Conservation (phyloP, 495 filamentous ascomycete genomes). For the Aspergillus nanangensis region DNA sequence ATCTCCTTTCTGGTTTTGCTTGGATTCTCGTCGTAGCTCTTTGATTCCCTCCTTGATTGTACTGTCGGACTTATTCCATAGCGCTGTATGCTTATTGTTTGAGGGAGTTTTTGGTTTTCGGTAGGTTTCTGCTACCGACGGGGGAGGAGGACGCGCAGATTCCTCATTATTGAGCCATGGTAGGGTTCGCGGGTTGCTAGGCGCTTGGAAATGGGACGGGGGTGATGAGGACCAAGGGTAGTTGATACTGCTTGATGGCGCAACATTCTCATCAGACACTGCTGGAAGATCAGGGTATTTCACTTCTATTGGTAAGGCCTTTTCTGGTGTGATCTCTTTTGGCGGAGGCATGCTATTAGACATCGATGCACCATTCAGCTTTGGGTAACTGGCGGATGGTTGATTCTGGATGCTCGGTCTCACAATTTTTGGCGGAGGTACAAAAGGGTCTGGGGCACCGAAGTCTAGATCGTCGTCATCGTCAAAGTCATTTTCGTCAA, state of each 20-base stretch:
- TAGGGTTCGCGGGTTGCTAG: slow-evolving; percentile 48
- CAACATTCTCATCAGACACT: slow-evolving; percentile 24
- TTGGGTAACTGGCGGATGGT: slow-evolving; percentile 1
- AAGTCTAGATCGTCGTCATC: slow-evolving; percentile 47
- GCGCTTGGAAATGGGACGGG: slow-evolving; percentile 40
- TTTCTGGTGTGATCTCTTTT: slow-evolving; percentile 1
- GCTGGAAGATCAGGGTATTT: slow-evolving; percentile 41
- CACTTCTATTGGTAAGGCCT: slow-evolving; percentile 19
- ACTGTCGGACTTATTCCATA: slow-evolving; percentile 81
- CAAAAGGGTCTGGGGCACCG: slow-evolving; percentile 31
- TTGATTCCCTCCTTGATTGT: slow-evolving; percentile 80
- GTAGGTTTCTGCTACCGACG: slow-evolving; percentile 17
- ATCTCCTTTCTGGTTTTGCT: slow-evolving; percentile 40
- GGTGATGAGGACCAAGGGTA: slow-evolving; percentile 65
- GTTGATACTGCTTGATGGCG: slow-evolving; percentile 48
- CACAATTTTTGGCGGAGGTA: slow-evolving; percentile 14
- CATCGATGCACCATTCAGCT: neutral
- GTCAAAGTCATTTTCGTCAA: slow-evolving; percentile 54
- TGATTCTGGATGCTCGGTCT: slow-evolving; percentile 13
- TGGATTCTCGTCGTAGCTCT: slow-evolving; percentile 59
- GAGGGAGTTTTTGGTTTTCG: slow-evolving; percentile 28
- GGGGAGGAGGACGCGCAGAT: too few relatives aligned
- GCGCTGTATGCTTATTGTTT: slow-evolving; percentile 37
- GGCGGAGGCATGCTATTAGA: slow-evolving; percentile 5
- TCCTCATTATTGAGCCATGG: slow-evolving; percentile 47